Conservation (phyloP, 2,329 filamentous ascomycete species). For the Didymella sp. region DNA sequence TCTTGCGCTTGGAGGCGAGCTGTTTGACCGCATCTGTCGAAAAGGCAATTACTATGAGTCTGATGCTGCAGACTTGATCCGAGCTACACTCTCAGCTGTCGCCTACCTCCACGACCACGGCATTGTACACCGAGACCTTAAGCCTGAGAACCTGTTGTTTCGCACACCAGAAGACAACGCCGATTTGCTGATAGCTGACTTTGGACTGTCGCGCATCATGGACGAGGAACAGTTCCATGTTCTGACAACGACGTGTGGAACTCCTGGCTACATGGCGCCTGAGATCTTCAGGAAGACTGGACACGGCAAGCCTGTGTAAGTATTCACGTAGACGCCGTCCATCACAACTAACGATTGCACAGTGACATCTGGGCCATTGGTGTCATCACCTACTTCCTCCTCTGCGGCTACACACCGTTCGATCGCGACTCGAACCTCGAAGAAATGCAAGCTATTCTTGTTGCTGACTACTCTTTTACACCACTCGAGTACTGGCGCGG, state of each 20-base stretch:
- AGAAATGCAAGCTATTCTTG: constrained; percentile 98
- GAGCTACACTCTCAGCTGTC: constrained; percentile 93
- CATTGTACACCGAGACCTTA: constrained; percentile 96
- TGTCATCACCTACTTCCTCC: constrained; percentile 97
- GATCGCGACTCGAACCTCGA: constrained; percentile 97
- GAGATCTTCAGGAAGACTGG: constrained; percentile 99
- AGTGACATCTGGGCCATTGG: constrained; percentile 96
- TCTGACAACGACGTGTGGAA: constrained; percentile 95
- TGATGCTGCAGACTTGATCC: constrained; percentile 93
- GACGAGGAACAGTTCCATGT: constrained; percentile 99
- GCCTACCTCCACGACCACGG: constrained; percentile 98
- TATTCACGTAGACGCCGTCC: not conserved
- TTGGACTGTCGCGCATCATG: constrained; percentile 96
- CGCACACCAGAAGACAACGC: constrained; percentile 97
- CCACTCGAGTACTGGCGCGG: constrained; percentile 96
- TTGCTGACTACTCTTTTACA: constrained; percentile 94
- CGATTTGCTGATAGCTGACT: constrained; percentile 95
- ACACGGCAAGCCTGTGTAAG: constrained; percentile 91
- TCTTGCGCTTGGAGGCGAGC: constrained; percentile 91
- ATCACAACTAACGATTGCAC: constrained; percentile 23
- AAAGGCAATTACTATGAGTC: constrained; percentile 99
- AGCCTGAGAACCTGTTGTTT: constrained; percentile 96
- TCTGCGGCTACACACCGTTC: constrained; percentile 98
- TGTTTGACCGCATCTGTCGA: constrained; percentile 97
- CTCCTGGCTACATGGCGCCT: constrained; percentile 97